Conservation (phyloP, 176 grass and related monocot species). For the Metroxylon sagu region DNA sequence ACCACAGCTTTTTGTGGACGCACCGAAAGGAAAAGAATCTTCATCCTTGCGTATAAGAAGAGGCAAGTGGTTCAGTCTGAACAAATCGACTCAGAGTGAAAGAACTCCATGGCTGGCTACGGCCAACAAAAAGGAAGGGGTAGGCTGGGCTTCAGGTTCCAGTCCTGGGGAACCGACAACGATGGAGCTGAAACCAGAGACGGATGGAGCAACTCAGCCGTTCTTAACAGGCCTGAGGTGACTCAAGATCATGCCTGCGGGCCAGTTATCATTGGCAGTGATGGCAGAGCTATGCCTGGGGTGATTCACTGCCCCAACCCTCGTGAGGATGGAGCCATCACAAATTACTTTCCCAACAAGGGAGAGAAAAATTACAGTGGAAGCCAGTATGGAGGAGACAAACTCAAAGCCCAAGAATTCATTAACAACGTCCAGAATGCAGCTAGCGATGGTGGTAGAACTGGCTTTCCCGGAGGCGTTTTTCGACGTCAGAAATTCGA, state of each 20-base stretch:
- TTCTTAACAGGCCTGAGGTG: neutral
- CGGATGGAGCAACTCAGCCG: neutral
- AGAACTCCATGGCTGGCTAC: neutral
- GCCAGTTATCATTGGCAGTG: conserved; percentile 10
- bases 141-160: conserved; percentile 1
- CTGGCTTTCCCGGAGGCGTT: neutral
- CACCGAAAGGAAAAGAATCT: too few relatives aligned
- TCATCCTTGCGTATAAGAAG: too few relatives aligned
- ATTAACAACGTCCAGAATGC: neutral
- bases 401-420: neutral
- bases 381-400: neutral
- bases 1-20: too few relatives aligned
- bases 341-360: neutral
- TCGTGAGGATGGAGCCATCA: neutral
- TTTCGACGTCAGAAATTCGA: neutral
- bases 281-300: neutral
- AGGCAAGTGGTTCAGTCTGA: too few relatives aligned
- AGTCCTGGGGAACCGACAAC: neutral
- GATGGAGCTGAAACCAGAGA: neutral
- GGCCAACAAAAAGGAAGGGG: neutral
- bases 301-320: conserved; percentile 1
- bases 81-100: too few relatives aligned
- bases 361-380: neutral
- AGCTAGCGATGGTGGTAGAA: neutral
- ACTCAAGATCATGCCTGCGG: conserved; percentile 1